These are phyloP conservation scores for Globisporangium heterothallicum DNA, from an alignment of 352 stramenopile genomes.

Conservation along the genomic window DNA sequence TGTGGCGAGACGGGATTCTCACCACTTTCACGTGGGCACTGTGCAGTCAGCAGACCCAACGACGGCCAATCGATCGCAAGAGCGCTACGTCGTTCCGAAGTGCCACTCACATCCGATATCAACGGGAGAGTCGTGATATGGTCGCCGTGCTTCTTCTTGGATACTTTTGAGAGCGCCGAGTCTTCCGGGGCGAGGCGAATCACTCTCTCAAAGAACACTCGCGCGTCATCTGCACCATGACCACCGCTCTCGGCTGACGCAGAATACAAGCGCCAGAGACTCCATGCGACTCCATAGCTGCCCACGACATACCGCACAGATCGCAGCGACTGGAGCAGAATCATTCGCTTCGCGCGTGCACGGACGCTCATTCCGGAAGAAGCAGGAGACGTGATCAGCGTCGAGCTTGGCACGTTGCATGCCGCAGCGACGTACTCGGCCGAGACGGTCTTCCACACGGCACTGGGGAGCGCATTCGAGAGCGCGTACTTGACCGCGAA, in stretches of 20 bases:
- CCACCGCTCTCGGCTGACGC: background rate
- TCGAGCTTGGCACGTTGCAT: conserved; percentile 22
- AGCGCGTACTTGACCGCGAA: conserved; percentile 56
- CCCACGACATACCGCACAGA: conserved; percentile 37
- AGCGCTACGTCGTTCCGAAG: background rate
- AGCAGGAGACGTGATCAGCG: conserved; percentile 24
- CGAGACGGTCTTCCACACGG: conserved; percentile 50
- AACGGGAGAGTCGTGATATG: conserved; percentile 28
- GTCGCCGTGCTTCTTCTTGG: conserved; percentile 35
- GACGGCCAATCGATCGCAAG: conserved; percentile 10
- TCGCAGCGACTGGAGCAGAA: conserved; percentile 44
- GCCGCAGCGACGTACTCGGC: conserved; percentile 39
- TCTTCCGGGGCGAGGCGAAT: conserved; percentile 36
- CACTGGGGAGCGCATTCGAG: conserved; percentile 55
- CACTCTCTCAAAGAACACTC: conserved; percentile 25
- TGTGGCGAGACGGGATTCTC: no score
- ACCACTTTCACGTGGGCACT: no score
- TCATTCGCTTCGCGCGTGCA: conserved; percentile 26
- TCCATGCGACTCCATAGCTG: conserved; percentile 65
- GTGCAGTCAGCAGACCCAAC: conserved; percentile 4
- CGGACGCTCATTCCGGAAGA: conserved; percentile 6
- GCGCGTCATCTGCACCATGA: conserved; percentile 6
- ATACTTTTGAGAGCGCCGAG: conserved; percentile 38
- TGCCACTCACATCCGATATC: conserved; percentile 3
- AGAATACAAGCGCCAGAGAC: conserved; percentile 29